Evolutionary conservation across 2,329 filamentous ascomycete species (phyloP).

Genomic region (Mariannaea elegans): DNA sequence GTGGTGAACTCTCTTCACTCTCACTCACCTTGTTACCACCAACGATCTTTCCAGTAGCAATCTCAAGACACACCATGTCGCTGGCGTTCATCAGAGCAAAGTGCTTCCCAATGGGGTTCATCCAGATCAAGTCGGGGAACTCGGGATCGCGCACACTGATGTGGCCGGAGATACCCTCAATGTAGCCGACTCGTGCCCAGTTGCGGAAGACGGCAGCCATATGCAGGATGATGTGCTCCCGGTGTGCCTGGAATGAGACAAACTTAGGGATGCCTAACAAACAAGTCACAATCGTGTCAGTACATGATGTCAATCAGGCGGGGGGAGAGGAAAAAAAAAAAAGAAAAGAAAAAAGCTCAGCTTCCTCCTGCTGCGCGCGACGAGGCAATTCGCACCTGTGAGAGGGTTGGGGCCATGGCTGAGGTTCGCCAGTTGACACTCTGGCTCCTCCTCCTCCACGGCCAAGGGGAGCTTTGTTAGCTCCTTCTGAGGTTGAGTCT

Average conservation of each 20-base stretch:
- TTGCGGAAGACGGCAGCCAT: slow-evolving; percentile 17
- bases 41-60: slow-evolving; percentile 14
- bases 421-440: slow-evolving; percentile 16
- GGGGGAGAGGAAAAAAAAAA: no score
- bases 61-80: slow-evolving; percentile 23
- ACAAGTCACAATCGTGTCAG: neutral
- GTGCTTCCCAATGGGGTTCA: slow-evolving; percentile 22
- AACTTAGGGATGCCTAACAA: slow-evolving; percentile 15
- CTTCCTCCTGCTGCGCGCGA: neutral
- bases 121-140: slow-evolving; percentile 18
- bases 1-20: neutral
- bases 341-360: neutral
- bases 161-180: slow-evolving; percentile 21
- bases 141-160: slow-evolving; percentile 22
- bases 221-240: slow-evolving; percentile 11
- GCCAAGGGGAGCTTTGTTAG: slow-evolving; percentile 9
- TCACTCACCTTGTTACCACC: slow-evolving; percentile 14
- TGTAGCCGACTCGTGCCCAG: slow-evolving; percentile 17
- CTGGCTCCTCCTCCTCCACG: slow-evolving; percentile 10
- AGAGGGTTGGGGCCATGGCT: slow-evolving; percentile 18
- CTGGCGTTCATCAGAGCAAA: slow-evolving; percentile 16
- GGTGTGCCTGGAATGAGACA: slow-evolving; percentile 11
- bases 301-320: neutral
- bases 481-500: slow-evolving; percentile 8
- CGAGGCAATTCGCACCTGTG: slow-evolving; percentile 11